Evolutionary conservation across 225 moss, liverwort and hornwort species (phyloP).

Genomic region (Marchantia paleacea): DNA sequence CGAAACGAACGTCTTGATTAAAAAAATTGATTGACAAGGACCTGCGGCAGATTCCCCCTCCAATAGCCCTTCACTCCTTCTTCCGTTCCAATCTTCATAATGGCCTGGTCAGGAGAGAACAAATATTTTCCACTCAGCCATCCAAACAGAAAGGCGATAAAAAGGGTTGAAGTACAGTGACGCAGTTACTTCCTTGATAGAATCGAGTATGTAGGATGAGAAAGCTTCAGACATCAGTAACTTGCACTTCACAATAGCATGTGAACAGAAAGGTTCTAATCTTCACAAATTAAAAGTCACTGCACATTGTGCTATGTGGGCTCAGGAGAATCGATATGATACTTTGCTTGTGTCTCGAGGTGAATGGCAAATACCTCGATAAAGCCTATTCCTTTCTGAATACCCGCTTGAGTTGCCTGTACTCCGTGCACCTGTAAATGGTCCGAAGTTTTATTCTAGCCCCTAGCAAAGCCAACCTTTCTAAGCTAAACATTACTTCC

Average conservation of each 20-base stretch:
- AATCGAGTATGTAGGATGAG: no score
- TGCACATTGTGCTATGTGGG: no score
- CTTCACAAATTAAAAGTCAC: no score
- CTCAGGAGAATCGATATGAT: no score
- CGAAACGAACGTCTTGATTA: not conserved
- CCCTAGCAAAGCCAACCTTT: not conserved
- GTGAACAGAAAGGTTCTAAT: no score
- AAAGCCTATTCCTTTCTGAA: slow-evolving; percentile 59
- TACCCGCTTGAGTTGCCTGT: slow-evolving; percentile 61
- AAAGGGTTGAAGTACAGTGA: not conserved
- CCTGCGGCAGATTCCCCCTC: slow-evolving; percentile 90
- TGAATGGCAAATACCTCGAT: slow-evolving; percentile 44
- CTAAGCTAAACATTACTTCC: not conserved
- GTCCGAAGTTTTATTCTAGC: not conserved
- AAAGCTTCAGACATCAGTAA: no score
- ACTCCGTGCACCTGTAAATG: slow-evolving; percentile 61
- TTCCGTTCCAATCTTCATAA: slow-evolving; percentile 65
- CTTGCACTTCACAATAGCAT: no score
- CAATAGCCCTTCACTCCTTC: slow-evolving; percentile 81
- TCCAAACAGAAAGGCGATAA: not conserved
- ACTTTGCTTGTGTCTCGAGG: no score
- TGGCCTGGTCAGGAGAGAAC: slow-evolving; percentile 32
- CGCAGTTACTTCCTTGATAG: no score
- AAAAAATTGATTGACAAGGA: slow-evolving; percentile 8
- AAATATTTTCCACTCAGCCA: not conserved